Evolutionary conservation across 1,139 yeast species (phyloP).

Genomic region (Oligophagozyma castellii): DNA sequence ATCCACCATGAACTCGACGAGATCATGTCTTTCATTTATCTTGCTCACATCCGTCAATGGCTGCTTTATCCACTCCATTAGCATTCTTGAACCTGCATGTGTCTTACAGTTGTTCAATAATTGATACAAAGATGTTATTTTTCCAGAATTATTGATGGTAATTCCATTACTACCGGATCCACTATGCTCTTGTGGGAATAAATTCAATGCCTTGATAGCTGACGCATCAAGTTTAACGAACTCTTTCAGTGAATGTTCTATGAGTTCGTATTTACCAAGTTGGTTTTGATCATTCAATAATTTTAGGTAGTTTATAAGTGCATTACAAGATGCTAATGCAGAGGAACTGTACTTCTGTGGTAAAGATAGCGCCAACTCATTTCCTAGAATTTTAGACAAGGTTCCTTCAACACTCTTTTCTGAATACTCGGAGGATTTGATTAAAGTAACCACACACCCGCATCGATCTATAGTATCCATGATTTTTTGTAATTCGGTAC

Average conservation of each 20-base stretch:
- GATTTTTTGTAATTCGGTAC: constrained; percentile 35
- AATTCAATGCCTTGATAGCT: constrained; percentile 74
- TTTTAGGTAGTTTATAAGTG: constrained; percentile 36
- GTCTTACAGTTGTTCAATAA: constrained; percentile 80
- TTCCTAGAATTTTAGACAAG: constrained; percentile 45
- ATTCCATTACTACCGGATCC: constrained; percentile 14
- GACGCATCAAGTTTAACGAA: constrained; percentile 86
- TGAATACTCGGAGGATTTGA: constrained; percentile 42
- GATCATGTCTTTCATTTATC: constrained; percentile 53
- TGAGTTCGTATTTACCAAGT: constrained; percentile 41
- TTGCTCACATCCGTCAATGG: constrained; percentile 56
- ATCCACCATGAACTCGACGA: constrained; percentile 61
- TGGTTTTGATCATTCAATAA: constrained; percentile 42
- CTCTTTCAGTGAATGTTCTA: constrained; percentile 54
- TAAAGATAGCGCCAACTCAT: constrained; percentile 44
- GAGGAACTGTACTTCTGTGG: constrained; percentile 29
- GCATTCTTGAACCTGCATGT: constrained; percentile 67
- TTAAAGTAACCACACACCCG: constrained; percentile 53
- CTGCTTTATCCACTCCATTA: constrained; percentile 92
- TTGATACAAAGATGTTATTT: constrained; percentile 60
- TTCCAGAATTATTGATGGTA: constrained; percentile 27
- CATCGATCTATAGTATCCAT: constrained; percentile 59
- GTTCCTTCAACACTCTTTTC: constrained; percentile 60
- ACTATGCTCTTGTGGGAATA: constrained; percentile 42
- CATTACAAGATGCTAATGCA: constrained; percentile 27